These are phyloP conservation scores for Firmiana major DNA, from an alignment of 345 rosid species.

Conservation along the genomic window DNA sequence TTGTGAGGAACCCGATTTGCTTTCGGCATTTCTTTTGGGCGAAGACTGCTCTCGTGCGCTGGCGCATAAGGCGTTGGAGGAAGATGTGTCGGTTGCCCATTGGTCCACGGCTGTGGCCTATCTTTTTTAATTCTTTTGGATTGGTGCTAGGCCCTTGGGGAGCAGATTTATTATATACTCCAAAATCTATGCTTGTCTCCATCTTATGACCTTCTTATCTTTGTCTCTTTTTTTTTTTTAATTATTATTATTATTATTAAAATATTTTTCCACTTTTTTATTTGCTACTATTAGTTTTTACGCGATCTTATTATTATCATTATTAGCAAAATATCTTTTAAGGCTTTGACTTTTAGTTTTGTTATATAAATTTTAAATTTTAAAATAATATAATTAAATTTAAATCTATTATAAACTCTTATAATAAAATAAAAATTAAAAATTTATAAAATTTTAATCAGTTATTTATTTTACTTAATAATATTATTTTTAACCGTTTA, in stretches of 20 bases:
- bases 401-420: no score
- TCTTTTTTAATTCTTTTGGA: neutral
- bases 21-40: constrained; percentile 18
- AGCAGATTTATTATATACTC: constrained; percentile 13
- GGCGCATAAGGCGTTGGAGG: constrained; percentile 10
- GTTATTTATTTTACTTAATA: no score
- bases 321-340: no score
- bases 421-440: no score
- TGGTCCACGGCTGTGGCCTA: neutral
- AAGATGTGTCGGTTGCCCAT: neutral
- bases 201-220: neutral
- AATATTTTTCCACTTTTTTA: neutral
- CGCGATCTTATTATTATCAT: no score
- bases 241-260: no score
- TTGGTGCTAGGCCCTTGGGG: constrained; percentile 13
- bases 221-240: neutral
- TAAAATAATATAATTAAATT: no score
- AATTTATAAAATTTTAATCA: no score
- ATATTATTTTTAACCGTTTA: no score
- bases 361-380: no score
- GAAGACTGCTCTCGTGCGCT: constrained; percentile 12
- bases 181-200: constrained; percentile 7
- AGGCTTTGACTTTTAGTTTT: no score
- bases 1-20: constrained; percentile 21
- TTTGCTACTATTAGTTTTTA: no score